Conservation (phyloP, 441 rosid species). For the Mallotus repandus region DNA sequence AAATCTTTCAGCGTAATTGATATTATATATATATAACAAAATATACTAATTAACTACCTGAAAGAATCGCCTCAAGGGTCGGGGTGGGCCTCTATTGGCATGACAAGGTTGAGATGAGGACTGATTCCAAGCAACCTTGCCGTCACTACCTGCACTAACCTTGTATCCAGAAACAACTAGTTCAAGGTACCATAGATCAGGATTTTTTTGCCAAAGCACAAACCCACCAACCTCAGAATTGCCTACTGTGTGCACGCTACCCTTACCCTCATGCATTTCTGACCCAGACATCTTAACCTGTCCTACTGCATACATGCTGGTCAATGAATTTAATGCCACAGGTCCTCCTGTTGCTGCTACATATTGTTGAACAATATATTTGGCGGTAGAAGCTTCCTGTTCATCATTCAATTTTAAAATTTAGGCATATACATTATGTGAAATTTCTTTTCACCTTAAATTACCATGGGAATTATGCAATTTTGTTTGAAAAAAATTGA, state of each 20-base stretch:
- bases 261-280: slow-evolving; percentile 62
- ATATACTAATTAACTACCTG: slow-evolving; percentile 44
- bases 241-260: slow-evolving; percentile 43
- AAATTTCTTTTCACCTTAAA: neutral
- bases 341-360: slow-evolving; percentile 84
- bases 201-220: slow-evolving; percentile 89
- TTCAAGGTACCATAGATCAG: slow-evolving; percentile 83
- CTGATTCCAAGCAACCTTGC: slow-evolving; percentile 91
- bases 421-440: neutral
- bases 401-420: neutral
- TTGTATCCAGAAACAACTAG: slow-evolving; percentile 82
- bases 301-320: slow-evolving; percentile 86
- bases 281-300: slow-evolving; percentile 84
- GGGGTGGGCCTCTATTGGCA: slow-evolving; percentile 76
- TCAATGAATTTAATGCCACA: slow-evolving; percentile 49
- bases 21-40: too few species aligned
- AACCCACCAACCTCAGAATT: slow-evolving; percentile 80
- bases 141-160: slow-evolving; percentile 86
- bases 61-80: slow-evolving; percentile 87
- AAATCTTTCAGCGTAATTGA: neutral
- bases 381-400: slow-evolving; percentile 84
- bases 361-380: slow-evolving; percentile 81
- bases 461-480: too few species aligned
- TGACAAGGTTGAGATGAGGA: slow-evolving; percentile 78
- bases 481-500: too few species aligned